A percentile compares a stretch with the other conserved stretches of the same genome.
Evolutionary conservation across 2,329 filamentous ascomycete species (phyloP).

Genomic region (Coniochaeta sp.): DNA sequence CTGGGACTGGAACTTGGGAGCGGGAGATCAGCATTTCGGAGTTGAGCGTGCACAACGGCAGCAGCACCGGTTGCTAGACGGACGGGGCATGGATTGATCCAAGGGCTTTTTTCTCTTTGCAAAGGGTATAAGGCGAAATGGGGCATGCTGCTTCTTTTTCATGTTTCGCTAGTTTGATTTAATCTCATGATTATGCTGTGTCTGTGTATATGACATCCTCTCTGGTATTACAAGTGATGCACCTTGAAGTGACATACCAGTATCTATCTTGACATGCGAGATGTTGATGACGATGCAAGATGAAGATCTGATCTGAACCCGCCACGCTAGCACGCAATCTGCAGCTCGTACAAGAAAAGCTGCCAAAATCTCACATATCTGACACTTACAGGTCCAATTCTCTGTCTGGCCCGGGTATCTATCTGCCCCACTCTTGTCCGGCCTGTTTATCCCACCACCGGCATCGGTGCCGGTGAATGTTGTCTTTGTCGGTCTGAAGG

Average conservation of each 20-base stretch:
- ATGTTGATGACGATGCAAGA: neutral
- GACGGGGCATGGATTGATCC: neutral
- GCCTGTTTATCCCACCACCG: neutral
- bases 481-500: neutral
- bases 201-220: no score
- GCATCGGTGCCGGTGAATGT: neutral
- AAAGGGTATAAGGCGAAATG: neutral
- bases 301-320: no score
- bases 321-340: neutral
- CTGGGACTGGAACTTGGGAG: neutral
- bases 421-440: neutral
- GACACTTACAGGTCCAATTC: no score
- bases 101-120: neutral
- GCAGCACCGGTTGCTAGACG: neutral
- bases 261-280: no score
- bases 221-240: no score
- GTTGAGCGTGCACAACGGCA: neutral
- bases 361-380: no score
- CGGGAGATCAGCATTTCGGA: neutral
- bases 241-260: no score
- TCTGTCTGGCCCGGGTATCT: no score
- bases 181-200: neutral
- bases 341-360: no score
- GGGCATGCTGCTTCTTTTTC: neutral
- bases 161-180: neutral